phyloP scores from a whole-genome alignment of 1,284 basidiomycete genomes.

The Ustilago loliicola region DNA sequence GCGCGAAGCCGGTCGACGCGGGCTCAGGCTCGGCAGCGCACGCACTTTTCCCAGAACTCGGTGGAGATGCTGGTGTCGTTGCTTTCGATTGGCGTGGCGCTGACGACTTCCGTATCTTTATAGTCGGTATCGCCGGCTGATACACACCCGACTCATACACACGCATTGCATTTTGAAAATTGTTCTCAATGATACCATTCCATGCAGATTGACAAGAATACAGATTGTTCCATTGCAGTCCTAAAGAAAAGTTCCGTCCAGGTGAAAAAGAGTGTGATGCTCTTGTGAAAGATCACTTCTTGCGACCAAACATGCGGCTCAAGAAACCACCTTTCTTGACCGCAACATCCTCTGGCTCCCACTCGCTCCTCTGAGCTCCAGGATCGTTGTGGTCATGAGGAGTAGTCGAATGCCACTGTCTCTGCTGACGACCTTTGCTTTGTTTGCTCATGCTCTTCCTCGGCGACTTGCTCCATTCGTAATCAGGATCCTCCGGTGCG shows the following conservation, averaged over 20 bases:
- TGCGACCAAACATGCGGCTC: conserved; percentile 40
- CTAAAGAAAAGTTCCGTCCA: neutral
- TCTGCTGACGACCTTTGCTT: conserved; percentile 10
- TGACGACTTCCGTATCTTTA: conserved; percentile 55
- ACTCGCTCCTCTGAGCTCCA: conserved; percentile 7
- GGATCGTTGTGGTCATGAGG: conserved; percentile 18
- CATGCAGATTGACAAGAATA: conserved; percentile 5
- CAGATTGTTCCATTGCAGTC: neutral
- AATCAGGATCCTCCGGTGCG: conserved; percentile 46
- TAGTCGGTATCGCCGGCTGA: conserved; percentile 45
- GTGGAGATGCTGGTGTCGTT: conserved; percentile 40
- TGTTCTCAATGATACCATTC: conserved; percentile 2
- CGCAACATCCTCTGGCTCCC: conserved; percentile 9
- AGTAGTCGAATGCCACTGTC: conserved; percentile 42
- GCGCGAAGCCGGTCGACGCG: neutral
- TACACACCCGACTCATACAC: neutral
- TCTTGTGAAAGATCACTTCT: conserved; percentile 19
- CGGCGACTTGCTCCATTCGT: conserved; percentile 34
- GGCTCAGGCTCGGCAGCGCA: conserved; percentile 15
- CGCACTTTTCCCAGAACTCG: conserved; percentile 31
- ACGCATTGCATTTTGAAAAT: neutral
- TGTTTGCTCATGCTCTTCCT: conserved; percentile 2
- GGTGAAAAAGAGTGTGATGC: neutral
- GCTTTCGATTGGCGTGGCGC: conserved; percentile 59
- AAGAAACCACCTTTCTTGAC: conserved; percentile 38